phyloP scores from a whole-genome alignment of 169 alveolate genomes.

The Eimeria sp. region DNA sequence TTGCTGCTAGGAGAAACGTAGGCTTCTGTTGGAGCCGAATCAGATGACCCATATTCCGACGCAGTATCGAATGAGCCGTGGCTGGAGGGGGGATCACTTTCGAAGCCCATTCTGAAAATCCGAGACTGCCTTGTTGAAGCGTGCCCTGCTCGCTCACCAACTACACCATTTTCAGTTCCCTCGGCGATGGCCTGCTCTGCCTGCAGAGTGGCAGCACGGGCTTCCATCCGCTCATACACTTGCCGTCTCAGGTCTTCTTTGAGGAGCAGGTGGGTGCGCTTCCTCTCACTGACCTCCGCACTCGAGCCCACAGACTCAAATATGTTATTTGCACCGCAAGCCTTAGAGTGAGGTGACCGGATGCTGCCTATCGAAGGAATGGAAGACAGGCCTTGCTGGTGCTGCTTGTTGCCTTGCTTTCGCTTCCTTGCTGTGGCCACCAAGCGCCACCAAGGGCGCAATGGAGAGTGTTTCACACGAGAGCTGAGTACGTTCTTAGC shows the following conservation, averaged over 20 bases:
- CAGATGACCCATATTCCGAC: constrained; percentile 40
- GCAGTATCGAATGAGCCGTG: constrained; percentile 68
- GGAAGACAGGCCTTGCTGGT: not conserved
- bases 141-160: not conserved
- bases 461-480: constrained; percentile 20
- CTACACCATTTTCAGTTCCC: not conserved
- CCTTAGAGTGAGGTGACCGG: not conserved
- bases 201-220: constrained; percentile 45
- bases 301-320: not conserved
- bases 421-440: not conserved
- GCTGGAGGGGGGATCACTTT: constrained; percentile 57
- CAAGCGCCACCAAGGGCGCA: constrained; percentile 23
- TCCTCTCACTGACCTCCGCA: not conserved
- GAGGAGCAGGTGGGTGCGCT: constrained; percentile 46
- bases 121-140: not conserved
- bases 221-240: constrained; percentile 69
- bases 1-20: constrained; percentile 68
- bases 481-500: not conserved
- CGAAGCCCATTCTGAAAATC: constrained; percentile 19
- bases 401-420: not conserved
- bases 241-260: constrained; percentile 57
- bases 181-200: not conserved
- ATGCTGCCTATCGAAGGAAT: not conserved
- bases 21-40: constrained; percentile 66
- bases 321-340: not conserved